Base-by-base conservation (phyloP, 2,329 filamentous ascomycete species). In the Penicillium sclerotiorum region DNA sequence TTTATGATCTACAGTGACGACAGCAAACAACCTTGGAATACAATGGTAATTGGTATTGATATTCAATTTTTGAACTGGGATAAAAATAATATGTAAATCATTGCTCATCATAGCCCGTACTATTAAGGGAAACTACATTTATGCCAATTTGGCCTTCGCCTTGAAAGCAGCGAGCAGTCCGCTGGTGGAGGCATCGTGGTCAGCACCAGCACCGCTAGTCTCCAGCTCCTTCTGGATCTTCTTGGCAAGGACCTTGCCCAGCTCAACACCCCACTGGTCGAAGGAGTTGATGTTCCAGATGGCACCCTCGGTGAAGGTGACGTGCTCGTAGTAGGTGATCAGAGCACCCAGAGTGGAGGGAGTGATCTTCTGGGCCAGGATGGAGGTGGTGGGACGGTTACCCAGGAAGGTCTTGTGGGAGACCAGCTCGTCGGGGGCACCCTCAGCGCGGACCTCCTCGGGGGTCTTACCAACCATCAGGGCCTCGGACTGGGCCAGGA, bases 251-350 rank as follows among this genome's bases (percentile, higher is more conserved):
- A 88, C 86, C 87, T 99, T 99, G 73, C 94, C 94, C 55, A 99
- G 80, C 81, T 99, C 94, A 37, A 99, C 94, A 77, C 94, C 94
- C 94, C 94, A 99, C 81, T 99, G 94, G 78, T 99, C 94, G 70
- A 97, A 99, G 68, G 87, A 91, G 84, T 99, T 99, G 81, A 99
- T 96, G 78, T 97, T 95, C 94, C 94, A 99, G 71, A 99, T 81
- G 45, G 92, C 93, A 65, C 94, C 94, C 78, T 99, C 94, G 30
- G 90, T 95, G 75, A 99, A 99, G 49, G 94, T 97, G 55, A 97
- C 78, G 77, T 99, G 94, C 82, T 99, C 94, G 76, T 99, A 99
- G 83, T 97, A 99, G 59, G 91, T 93, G 64, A 99, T 99, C 64
- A 99, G 77, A 3, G 94, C 93, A 68, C 94, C 94, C 40, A 99